phyloP scores from a whole-genome alignment of 495 filamentous ascomycete genomes.

The Cercophora samala region DNA sequence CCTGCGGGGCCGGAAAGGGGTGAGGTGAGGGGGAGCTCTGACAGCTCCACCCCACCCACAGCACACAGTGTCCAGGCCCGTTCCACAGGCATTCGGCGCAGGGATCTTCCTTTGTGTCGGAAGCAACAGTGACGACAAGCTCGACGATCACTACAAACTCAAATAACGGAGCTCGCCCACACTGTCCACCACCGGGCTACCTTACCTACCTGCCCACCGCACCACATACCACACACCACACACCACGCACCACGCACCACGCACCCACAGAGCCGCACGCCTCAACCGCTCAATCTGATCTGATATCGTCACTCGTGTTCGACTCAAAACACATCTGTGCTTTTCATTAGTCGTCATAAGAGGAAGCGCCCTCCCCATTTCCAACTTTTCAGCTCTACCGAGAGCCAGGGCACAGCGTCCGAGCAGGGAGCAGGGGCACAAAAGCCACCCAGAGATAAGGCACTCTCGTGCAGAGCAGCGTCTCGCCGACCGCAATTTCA shows the following conservation, averaged over 20 bases:
- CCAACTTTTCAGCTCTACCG: neutral
- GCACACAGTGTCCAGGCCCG: conserved; percentile 6
- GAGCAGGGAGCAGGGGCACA: conserved; percentile 5
- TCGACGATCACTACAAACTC: neutral
- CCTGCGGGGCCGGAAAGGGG: conserved; percentile 2
- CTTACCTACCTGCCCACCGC: no score
- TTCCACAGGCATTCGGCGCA: neutral
- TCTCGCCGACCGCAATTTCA: conserved; percentile 13
- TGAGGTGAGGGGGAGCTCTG: neutral
- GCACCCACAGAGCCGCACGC: neutral
- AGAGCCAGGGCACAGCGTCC: conserved; percentile 4
- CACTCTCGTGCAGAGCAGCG: conserved; percentile 9
- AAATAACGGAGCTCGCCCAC: neutral
- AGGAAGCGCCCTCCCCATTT: no score
- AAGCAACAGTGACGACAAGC: conserved; percentile 8
- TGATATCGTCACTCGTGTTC: neutral
- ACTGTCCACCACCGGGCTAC: no score
- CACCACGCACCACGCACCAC: no score
- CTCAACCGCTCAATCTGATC: neutral
- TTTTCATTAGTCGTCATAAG: no score
- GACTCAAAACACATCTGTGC: no score
- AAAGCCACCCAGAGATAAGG: conserved; percentile 11
- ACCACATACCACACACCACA: no score
- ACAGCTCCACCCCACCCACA: conserved; percentile 5
- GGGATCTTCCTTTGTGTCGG: conserved; percentile 2